phyloP scores from a whole-genome alignment of 208 protist species.

The Leishmania tarentolae region DNA sequence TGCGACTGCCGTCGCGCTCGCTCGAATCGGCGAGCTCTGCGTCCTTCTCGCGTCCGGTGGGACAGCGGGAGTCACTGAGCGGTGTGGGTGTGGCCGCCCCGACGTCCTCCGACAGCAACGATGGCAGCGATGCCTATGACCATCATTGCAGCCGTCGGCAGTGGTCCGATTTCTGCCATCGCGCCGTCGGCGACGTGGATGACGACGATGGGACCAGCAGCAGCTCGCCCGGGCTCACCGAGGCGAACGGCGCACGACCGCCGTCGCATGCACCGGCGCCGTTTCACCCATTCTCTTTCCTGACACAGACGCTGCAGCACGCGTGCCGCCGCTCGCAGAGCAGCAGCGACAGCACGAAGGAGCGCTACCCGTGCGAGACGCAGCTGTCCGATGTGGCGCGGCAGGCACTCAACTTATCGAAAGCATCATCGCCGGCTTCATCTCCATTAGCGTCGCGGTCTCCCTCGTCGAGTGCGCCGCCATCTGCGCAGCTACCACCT shows the following conservation, averaged over 20 bases:
- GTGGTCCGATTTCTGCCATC: not conserved
- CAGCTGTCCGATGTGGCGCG: not conserved
- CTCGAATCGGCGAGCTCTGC: conserved; percentile 5
- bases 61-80: not conserved
- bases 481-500: not conserved
- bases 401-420: not conserved
- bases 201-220: not conserved
- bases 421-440: not conserved
- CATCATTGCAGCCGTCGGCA: not conserved
- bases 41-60: not conserved
- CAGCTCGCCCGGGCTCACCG: not conserved
- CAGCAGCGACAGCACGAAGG: not conserved
- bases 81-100: not conserved
- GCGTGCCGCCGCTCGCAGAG: not conserved
- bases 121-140: not conserved
- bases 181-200: not conserved
- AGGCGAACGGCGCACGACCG: conserved; percentile 5
- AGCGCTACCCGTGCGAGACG: not conserved
- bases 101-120: conserved; percentile 1
- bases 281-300: not conserved
- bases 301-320: not conserved
- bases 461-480: not conserved
- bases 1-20: conserved; percentile 21
- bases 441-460: not conserved
- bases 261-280: conserved; percentile 22